A percentile compares a stretch with the other conserved stretches of the same genome.
phyloP scores from a whole-genome alignment of 495 filamentous ascomycete genomes.

The Lasiosphaeria miniovina region DNA sequence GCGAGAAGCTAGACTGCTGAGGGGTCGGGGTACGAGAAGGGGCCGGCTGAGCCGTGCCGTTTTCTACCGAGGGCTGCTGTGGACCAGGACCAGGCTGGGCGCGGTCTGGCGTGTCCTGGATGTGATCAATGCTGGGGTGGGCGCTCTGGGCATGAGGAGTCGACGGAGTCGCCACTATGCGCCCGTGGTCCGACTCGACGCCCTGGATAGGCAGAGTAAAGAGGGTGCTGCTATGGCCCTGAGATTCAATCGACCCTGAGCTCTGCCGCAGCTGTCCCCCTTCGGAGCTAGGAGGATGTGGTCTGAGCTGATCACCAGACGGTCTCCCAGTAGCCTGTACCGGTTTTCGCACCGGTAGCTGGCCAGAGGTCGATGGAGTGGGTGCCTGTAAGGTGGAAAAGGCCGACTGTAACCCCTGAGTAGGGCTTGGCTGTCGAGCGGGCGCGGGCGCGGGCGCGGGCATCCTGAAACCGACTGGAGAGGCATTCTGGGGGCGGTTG shows the following conservation, averaged over 20 bases:
- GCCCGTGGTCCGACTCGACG: neutral
- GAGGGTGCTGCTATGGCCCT: neutral
- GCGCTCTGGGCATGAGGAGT: constrained; percentile 2
- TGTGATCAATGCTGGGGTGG: neutral
- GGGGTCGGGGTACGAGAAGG: constrained; percentile 5
- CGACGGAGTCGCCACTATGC: neutral
- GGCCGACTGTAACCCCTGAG: constrained; percentile 1
- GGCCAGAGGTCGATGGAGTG: constrained; percentile 3
- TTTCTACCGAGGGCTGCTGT: constrained; percentile 4
- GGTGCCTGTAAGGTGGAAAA: neutral
- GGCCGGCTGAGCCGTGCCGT: constrained; percentile 4
- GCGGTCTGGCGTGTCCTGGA: neutral
- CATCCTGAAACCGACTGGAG: constrained; percentile 23
- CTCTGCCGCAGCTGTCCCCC: neutral
- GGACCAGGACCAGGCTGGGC: neutral
- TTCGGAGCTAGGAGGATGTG: neutral
- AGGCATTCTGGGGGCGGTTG: constrained; percentile 17
- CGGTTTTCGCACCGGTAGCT: constrained; percentile 14
- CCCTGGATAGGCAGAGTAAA: neutral
- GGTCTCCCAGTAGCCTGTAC: constrained; percentile 9
- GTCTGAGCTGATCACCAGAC: neutral
- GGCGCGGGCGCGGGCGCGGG: constrained; percentile 14
- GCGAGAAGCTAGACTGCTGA: neutral
- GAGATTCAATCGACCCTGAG: constrained; percentile 7
- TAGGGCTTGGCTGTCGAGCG: constrained; percentile 4